A percentile compares a stretch with the other conserved stretches of the same genome.
These are phyloP conservation scores for Wickerhamiella parazyma DNA, from an alignment of 805 yeast species.

Conservation along the genomic window DNA sequence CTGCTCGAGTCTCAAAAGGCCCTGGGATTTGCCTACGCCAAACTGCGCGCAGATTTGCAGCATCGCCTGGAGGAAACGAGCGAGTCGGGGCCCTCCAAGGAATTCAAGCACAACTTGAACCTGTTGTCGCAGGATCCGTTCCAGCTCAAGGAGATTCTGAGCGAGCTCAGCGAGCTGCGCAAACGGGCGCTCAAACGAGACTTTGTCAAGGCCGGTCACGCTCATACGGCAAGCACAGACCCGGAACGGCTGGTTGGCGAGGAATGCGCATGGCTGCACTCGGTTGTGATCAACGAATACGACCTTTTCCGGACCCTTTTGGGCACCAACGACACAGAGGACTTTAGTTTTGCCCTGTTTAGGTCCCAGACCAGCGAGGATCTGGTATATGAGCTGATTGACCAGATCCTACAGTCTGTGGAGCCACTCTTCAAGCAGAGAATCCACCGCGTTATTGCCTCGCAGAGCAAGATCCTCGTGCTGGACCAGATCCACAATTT, in stretches of 20 bases:
- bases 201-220: slow-evolving; percentile 26
- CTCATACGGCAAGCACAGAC: slow-evolving; percentile 29
- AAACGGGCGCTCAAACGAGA: slow-evolving; percentile 52
- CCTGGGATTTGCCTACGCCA: slow-evolving; percentile 40
- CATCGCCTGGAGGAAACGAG: slow-evolving; percentile 16
- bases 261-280: slow-evolving; percentile 74
- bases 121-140: slow-evolving; percentile 27
- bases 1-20: slow-evolving; percentile 25
- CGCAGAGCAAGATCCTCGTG: slow-evolving; percentile 44
- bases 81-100: neutral
- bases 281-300: slow-evolving; percentile 72
- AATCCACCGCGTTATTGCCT: slow-evolving; percentile 53
- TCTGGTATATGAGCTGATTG: slow-evolving; percentile 23
- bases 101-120: slow-evolving; percentile 14
- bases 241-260: slow-evolving; percentile 77
- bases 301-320: slow-evolving; percentile 52
- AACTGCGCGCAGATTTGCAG: slow-evolving; percentile 35
- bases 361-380: slow-evolving; percentile 10
- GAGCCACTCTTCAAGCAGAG: slow-evolving; percentile 48
- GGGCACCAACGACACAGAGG: slow-evolving; percentile 32
- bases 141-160: slow-evolving; percentile 43
- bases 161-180: slow-evolving; percentile 54
- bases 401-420: slow-evolving; percentile 39
- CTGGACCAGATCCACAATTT: slow-evolving; percentile 49
- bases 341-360: slow-evolving; percentile 12